Evolutionary conservation across 352 stramenopile genomes (phyloP).

Genomic region (Achlya hypogyna): DNA sequence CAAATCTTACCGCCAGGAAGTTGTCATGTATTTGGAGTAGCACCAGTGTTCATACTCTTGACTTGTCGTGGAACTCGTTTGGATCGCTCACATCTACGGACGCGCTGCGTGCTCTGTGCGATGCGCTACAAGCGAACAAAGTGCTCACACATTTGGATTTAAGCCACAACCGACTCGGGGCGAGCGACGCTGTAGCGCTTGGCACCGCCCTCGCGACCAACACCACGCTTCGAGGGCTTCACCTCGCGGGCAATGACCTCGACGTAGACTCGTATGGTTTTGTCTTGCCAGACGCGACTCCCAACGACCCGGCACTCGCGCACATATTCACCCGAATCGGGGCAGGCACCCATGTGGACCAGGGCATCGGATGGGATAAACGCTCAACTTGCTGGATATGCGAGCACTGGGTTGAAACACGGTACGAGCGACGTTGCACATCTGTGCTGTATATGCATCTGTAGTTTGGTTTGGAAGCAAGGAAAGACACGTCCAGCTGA

Average conservation of each 20-base stretch:
- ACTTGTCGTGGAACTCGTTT: conserved; percentile 20
- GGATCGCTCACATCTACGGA: conserved; percentile 2
- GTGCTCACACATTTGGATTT: conserved; percentile 17
- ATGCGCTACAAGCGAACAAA: not conserved
- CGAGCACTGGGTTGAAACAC: conserved; percentile 9
- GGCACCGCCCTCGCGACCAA: not conserved
- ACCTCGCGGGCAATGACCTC: conserved; percentile 12
- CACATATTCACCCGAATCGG: conserved; percentile 17
- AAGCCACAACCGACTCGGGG: conserved; percentile 14
- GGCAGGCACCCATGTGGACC: not conserved
- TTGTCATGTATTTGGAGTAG: not conserved
- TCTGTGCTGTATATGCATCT: not conserved
- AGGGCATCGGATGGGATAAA: conserved; percentile 1
- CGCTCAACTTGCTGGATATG: conserved; percentile 17
- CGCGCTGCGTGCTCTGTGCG: not conserved
- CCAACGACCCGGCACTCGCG: conserved; percentile 5
- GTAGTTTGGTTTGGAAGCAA: conserved; percentile 15
- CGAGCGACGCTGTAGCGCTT: not conserved
- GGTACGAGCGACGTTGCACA: not conserved
- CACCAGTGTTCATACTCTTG: not conserved
- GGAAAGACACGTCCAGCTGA: not conserved
- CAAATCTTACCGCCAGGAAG: not conserved
- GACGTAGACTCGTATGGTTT: conserved; percentile 17
- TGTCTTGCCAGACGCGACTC: conserved; percentile 10
- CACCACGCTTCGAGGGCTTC: not conserved